Conservation (phyloP, 2,329 filamentous ascomycete genomes). For the Hymenoscyphus fraxineus region DNA sequence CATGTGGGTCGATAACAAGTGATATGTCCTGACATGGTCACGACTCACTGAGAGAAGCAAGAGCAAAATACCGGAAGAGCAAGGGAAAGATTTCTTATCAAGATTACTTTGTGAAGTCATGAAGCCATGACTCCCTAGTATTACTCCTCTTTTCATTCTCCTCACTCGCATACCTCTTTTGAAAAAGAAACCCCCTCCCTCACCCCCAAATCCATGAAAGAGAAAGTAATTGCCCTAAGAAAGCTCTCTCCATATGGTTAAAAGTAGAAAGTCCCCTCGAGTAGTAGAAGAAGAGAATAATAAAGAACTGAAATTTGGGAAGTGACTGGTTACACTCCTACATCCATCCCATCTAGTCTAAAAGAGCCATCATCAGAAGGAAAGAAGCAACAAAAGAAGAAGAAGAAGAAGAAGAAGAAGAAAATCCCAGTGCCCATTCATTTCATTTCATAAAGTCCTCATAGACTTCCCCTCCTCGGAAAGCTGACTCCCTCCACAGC, state of each 20-base stretch:
- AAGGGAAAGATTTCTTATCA: background rate
- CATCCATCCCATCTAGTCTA: constrained; percentile 1
- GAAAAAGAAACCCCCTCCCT: background rate
- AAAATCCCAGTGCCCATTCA: background rate
- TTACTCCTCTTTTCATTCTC: no score
- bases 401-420: no score
- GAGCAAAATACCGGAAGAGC: no score
- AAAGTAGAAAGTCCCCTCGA: background rate
- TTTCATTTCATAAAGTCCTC: constrained; percentile 21
- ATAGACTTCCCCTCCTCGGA: constrained; percentile 68
- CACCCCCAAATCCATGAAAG: background rate
- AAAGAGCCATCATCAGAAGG: background rate
- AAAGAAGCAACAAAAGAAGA: background rate
- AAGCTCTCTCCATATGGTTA: background rate
- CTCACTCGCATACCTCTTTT: background rate
- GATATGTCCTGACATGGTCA: no score
- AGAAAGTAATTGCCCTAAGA: background rate
- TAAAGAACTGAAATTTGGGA: background rate
- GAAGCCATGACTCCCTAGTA: background rate
- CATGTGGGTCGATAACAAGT: no score
- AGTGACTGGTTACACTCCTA: constrained; percentile 2
- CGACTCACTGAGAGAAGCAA: no score
- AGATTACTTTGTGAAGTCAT: background rate
- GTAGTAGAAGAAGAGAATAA: background rate
- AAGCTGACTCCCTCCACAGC: constrained; percentile 84